These are phyloP conservation scores for Ceratocystis albifundus DNA, from an alignment of 2,329 filamentous ascomycete species.

Conservation along the genomic window DNA sequence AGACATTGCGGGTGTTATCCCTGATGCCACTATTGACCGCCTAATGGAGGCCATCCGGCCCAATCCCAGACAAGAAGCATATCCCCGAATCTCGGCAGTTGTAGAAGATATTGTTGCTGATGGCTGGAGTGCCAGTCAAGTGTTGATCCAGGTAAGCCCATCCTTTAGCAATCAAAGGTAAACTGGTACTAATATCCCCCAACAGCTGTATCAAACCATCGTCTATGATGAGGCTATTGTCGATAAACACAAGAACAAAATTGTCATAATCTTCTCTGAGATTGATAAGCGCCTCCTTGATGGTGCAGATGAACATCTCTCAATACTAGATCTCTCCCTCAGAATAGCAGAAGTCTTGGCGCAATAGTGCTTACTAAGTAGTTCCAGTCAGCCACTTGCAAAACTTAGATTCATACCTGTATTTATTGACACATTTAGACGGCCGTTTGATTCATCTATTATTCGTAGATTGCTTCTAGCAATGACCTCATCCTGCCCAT, in stretches of 20 bases:
- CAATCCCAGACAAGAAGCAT: conserved; percentile 50
- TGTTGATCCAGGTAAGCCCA: conserved; percentile 59
- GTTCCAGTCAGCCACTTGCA: no score
- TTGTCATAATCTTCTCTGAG: conserved; percentile 82
- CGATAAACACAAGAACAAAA: conserved; percentile 79
- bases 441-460: neutral
- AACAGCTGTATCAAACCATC: conserved; percentile 65
- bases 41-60: conserved; percentile 69
- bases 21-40: conserved; percentile 55
- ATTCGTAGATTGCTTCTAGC: neutral
- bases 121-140: conserved; percentile 89
- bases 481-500: neutral
- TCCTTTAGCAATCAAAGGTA: conserved; percentile 9
- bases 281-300: conserved; percentile 90
- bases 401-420: no score
- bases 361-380: conserved; percentile 26
- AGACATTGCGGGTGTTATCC: conserved; percentile 93
- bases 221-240: conserved; percentile 74
- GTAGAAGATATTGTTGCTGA: conserved; percentile 89
- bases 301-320: conserved; percentile 88
- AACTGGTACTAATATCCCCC: conserved; percentile 24
- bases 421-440: neutral
- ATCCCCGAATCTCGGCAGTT: conserved; percentile 61
- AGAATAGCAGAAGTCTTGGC: conserved; percentile 65
- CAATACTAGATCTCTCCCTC: conserved; percentile 73